These are phyloP conservation scores for Penicillium arizonense DNA, from an alignment of 495 filamentous ascomycete genomes.

Conservation along the genomic window DNA sequence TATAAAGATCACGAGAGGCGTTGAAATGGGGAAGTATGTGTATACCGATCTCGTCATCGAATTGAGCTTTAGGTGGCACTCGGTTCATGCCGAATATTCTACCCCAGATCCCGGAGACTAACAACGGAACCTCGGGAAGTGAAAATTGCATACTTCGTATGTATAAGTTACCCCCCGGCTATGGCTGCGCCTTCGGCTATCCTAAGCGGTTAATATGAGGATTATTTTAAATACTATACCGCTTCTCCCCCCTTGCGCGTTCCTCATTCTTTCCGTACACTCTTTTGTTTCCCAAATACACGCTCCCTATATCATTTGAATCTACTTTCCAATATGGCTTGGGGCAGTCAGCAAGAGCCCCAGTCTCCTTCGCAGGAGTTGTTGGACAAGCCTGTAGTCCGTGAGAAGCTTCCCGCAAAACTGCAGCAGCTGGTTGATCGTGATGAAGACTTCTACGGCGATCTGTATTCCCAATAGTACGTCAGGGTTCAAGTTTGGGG, in stretches of 20 bases:
- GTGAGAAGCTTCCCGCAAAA: conserved; percentile 62
- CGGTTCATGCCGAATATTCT: not conserved
- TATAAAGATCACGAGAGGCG: not conserved
- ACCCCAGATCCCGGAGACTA: conserved; percentile 3
- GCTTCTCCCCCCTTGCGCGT: conserved; percentile 4
- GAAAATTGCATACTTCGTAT: not conserved
- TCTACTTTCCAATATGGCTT: conserved; percentile 30
- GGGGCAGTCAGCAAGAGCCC: conserved; percentile 29
- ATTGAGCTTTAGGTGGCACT: too few relatives aligned
- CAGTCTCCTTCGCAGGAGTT: conserved; percentile 25
- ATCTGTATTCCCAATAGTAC: conserved; percentile 77
- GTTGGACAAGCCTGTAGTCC: conserved; percentile 50
- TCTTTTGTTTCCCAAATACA: not conserved
- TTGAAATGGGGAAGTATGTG: too few relatives aligned
- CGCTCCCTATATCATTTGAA: not conserved
- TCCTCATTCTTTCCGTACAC: not conserved
- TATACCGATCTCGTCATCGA: too few relatives aligned
- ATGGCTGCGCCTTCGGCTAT: conserved; percentile 11
- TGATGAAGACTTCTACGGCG: conserved; percentile 76
- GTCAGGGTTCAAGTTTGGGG: conserved; percentile 31
- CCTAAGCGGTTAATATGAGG: conserved; percentile 6
- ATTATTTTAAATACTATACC: not conserved
- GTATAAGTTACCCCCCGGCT: conserved; percentile 11
- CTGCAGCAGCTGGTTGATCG: conserved; percentile 75
- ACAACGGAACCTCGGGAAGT: conserved; percentile 8